These are phyloP conservation scores for Populus nigra DNA, from an alignment of 345 rosid genomes.

Conservation along the genomic window DNA sequence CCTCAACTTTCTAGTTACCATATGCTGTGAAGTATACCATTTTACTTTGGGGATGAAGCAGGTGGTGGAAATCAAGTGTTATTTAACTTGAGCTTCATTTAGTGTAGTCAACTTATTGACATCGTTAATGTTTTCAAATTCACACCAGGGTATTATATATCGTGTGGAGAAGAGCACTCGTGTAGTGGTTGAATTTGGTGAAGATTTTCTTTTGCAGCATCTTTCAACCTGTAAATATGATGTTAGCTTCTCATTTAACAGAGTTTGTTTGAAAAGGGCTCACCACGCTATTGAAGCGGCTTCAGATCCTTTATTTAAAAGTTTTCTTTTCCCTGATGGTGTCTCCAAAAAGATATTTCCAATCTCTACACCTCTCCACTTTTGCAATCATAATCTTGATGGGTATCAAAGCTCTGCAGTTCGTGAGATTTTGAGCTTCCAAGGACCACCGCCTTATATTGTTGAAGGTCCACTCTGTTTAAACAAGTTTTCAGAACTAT, in stretches of 20 bases:
- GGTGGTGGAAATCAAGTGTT: not conserved
- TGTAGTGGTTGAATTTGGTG: conserved; percentile 35
- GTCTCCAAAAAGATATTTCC: not conserved
- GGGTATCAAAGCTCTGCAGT: conserved; percentile 16
- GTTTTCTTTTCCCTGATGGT: conserved; percentile 32
- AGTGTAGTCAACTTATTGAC: not conserved
- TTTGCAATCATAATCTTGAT: conserved; percentile 6
- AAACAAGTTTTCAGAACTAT: not conserved
- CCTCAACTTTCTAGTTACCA: not conserved
- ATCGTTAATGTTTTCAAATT: not conserved
- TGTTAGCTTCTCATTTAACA: conserved; percentile 43
- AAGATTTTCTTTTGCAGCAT: conserved; percentile 35
- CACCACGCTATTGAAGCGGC: conserved; percentile 42
- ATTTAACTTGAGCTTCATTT: not conserved
- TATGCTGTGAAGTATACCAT: too few species aligned
- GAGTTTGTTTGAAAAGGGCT: conserved; percentile 40
- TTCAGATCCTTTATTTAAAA: conserved; percentile 19
- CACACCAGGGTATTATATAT: conserved; percentile 35
- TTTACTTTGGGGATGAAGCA: not conserved
- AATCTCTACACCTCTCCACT: not conserved
- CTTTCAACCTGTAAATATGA: conserved; percentile 25
- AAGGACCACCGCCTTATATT: conserved; percentile 32
- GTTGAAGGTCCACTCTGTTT: conserved; percentile 28
- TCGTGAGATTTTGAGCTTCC: conserved; percentile 15
- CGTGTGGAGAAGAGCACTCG: conserved; percentile 24